Percentiles rank a stretch among this genome's conserved stretches.
Conservation (phyloP, 768 basidiomycete genomes). For the Lyophyllum decastes region DNA sequence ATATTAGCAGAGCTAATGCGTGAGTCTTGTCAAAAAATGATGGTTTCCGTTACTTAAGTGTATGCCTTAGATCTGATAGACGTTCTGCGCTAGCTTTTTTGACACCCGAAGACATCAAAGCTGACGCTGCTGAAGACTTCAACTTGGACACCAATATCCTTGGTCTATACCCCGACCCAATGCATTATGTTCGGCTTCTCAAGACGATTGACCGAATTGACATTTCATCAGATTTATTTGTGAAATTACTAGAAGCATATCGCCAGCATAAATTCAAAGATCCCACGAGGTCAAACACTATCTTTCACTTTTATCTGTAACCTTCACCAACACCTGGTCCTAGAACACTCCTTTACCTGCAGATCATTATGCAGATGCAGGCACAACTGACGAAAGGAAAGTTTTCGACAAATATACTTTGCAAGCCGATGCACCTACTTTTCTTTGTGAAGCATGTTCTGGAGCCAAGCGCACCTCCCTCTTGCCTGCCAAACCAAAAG, state of each 20-base stretch:
- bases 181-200: constrained; percentile 65
- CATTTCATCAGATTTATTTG: constrained; percentile 71
- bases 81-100: constrained; percentile 40
- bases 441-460: constrained; percentile 82
- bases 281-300: constrained; percentile 48
- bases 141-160: constrained; percentile 59
- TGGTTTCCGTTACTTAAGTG: background rate
- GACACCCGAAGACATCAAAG: constrained; percentile 50
- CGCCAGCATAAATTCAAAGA: constrained; percentile 45
- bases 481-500: constrained; percentile 27
- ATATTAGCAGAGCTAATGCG: constrained; percentile 43
- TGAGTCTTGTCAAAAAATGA: constrained; percentile 30
- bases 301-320: background rate
- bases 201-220: constrained; percentile 68
- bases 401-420: constrained; percentile 55
- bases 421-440: constrained; percentile 73
- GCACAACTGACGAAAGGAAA: constrained; percentile 58
- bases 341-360: constrained; percentile 74
- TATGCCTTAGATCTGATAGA: constrained; percentile 22
- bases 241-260: constrained; percentile 73
- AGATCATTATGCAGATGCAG: constrained; percentile 84
- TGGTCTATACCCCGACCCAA: constrained; percentile 75
- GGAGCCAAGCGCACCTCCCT: constrained; percentile 35
- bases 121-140: constrained; percentile 41
- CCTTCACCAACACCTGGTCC: constrained; percentile 2